phyloP scores from a whole-genome alignment of 176 grass and related monocot species.

The Carex myosuroides region DNA sequence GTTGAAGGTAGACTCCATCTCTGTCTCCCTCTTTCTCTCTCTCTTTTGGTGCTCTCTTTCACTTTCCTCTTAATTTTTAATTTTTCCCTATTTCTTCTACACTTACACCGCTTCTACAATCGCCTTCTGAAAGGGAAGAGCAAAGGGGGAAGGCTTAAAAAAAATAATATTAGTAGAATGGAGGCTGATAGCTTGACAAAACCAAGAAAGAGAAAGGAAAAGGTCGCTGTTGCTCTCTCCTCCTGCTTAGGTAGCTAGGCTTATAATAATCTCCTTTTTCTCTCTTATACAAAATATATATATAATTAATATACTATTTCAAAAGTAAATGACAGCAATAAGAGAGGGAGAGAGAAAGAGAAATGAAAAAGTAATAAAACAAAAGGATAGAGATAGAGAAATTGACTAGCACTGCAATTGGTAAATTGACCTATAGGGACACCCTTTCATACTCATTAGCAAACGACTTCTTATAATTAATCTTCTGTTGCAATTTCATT shows the following conservation, averaged over 20 bases:
- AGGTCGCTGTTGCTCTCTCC: constrained; percentile 56
- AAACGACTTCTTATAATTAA: constrained; percentile 1
- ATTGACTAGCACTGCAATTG: constrained; percentile 68
- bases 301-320: constrained; percentile 2
- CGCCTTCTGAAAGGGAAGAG: constrained; percentile 90
- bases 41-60: constrained; percentile 38
- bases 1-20: constrained; percentile 51
- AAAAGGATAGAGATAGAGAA: constrained; percentile 34
- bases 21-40: constrained; percentile 50
- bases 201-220: constrained; percentile 38
- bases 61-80: constrained; percentile 29
- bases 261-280: constrained; percentile 26
- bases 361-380: constrained; percentile 21
- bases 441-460: constrained; percentile 22
- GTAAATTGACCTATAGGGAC: constrained; percentile 33
- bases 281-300: constrained; percentile 23
- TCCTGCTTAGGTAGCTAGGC: constrained; percentile 39
- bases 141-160: constrained; percentile 25
- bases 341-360: constrained; percentile 1
- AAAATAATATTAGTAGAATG: constrained; percentile 50
- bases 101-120: constrained; percentile 54
- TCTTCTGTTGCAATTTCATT: constrained; percentile 10
- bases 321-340: constrained; percentile 26
- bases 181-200: constrained; percentile 46
- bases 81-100: constrained; percentile 28